phyloP scores from a whole-genome alignment of 2,329 filamentous ascomycete genomes.

The Pseudocercospora fuligena region DNA sequence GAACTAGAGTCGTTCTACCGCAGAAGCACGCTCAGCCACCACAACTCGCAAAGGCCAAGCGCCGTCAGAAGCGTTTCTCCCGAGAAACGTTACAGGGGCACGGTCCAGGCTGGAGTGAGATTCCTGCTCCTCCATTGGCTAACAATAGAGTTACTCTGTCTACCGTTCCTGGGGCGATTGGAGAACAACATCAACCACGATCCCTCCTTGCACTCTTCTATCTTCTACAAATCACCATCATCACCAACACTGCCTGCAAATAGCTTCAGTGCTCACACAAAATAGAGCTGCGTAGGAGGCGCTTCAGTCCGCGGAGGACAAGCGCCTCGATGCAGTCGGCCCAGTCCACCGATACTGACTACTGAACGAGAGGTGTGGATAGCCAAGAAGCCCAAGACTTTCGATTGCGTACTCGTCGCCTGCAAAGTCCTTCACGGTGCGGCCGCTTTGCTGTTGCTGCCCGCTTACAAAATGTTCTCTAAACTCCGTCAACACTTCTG shows the following conservation, averaged over 20 bases:
- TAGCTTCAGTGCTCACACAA: neutral
- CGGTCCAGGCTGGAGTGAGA: neutral
- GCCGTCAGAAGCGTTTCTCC: neutral
- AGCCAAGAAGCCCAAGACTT: neutral
- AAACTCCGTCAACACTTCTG: too few relatives aligned
- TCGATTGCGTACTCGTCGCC: constrained; percentile 1
- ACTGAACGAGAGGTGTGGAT: constrained; percentile 1
- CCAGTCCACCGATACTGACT: neutral
- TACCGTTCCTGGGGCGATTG: neutral
- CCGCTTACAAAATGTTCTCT: neutral
- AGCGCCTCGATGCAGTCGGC: neutral
- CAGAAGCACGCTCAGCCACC: neutral
- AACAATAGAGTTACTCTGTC: neutral
- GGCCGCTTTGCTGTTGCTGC: neutral
- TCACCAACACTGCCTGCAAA: neutral
- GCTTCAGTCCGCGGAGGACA: neutral
- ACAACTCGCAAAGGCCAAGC: neutral
- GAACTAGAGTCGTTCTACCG: too few relatives aligned
- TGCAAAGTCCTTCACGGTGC: neutral
- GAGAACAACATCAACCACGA: constrained; percentile 36
- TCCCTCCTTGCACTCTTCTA: constrained; percentile 17
- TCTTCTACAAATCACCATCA: neutral
- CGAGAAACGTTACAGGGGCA: neutral
- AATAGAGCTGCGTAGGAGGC: neutral
- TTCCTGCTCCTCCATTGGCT: constrained; percentile 1